Percentiles rank a stretch among this genome's conserved stretches.
These are phyloP conservation scores for Plasmodium chabaudi DNA, from an alignment of 169 alveolate genomes.

Conservation along the genomic window DNA sequence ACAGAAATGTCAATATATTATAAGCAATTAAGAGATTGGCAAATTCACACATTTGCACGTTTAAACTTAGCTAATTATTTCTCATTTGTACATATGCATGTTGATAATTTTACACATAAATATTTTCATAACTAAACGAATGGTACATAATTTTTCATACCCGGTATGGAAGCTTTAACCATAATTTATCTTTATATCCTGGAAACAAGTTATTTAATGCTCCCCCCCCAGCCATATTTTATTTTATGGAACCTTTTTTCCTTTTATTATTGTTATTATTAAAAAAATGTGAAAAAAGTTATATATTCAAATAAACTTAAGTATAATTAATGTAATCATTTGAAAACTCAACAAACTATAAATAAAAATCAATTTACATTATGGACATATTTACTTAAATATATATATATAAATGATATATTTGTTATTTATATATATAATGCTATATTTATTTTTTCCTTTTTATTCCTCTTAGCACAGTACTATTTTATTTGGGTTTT, in stretches of 20 bases:
- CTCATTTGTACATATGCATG: background rate
- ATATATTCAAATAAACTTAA: background rate
- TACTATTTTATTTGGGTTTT: no score
- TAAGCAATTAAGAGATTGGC: background rate
- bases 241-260: constrained; percentile 7
- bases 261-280: background rate
- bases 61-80: background rate
- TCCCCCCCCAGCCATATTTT: constrained; percentile 88
- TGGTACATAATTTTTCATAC: constrained; percentile 71
- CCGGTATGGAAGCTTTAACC: constrained; percentile 88
- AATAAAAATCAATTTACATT: background rate
- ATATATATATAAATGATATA: no score
- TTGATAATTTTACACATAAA: background rate
- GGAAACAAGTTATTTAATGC: constrained; percentile 89
- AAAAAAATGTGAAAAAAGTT: background rate
- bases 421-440: background rate
- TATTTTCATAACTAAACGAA: background rate
- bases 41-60: background rate
- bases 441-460: background rate
- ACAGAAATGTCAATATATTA: background rate
- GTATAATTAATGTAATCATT: constrained; percentile 38
- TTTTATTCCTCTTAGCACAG: no score
- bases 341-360: constrained; percentile 2
- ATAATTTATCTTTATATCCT: constrained; percentile 90
- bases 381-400: background rate